Base-by-base conservation (phyloP, 345 rosid species). In the Boechera retrofracta region DNA sequence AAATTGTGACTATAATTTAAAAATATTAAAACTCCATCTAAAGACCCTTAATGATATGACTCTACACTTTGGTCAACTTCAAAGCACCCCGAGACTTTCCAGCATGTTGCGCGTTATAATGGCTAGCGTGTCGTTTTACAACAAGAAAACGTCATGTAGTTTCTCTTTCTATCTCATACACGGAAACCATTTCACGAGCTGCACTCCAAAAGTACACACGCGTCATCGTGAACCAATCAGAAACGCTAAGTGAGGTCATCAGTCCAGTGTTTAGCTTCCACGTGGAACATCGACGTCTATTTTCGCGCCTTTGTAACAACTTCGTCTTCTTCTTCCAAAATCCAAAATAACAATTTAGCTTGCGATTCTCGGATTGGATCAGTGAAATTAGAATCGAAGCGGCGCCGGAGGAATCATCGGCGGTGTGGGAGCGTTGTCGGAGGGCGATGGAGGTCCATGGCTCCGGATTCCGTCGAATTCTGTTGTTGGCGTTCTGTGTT, bases 401-500 rank as follows among this genome's bases (percentile, higher is more conserved):
- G 6, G 54, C 73, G 21, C 32, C 73, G 36, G 60, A 71, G 60
- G 52, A 11, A n/a, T 49, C 21, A 32, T 21, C 73, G 60, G 33
- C 54, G 18, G 47, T 18, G 53, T 41, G 31, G 38, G 26, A 2
- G 24, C 32, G 28, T 35, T 32, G 0, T 42, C 47, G 72, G 53
- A 69, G 78, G 1, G 11, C 11, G 32, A 82, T 88, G 90, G 88
- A 89, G 80, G 86, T 79, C 57, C 90, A 86, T 47, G 88, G 88
- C 42, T 69, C 88, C 64, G 91, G 96, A n/a, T 70, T 87, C 77
- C 85, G 85, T 73, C 87, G 93, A 41, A 79, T 85, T 21, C 29
- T 90, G 36, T 73, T 90, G 55, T 76, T 93, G 80, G 87, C 85
- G 16, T 88, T 93, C 69, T 92, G 98, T 86, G 84, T 92, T 64